These are phyloP conservation scores for Mucor racemosus DNA, from an alignment of 371 early-diverging fungal species.

Conservation along the genomic window DNA sequence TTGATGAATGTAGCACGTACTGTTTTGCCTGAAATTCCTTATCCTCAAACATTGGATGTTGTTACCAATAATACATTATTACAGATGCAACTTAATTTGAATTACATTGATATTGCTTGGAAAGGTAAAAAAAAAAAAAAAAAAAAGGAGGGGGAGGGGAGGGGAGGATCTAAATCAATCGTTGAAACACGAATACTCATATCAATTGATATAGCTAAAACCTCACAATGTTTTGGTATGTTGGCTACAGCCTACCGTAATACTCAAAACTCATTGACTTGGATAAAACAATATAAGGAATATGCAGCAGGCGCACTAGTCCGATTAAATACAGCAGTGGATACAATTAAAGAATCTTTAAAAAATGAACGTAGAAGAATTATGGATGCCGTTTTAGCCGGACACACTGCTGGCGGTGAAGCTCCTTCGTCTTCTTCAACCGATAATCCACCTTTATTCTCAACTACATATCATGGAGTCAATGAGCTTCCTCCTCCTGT, in stretches of 20 bases:
- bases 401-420: background rate
- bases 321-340: constrained; percentile 15
- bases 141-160: too few relatives aligned
- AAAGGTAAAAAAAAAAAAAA: constrained; percentile 37
- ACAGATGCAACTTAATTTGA: constrained; percentile 29
- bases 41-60: constrained; percentile 43
- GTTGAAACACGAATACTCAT: background rate
- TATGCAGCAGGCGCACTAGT: constrained; percentile 24
- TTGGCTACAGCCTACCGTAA: constrained; percentile 24
- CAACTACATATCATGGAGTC: background rate
- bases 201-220: constrained; percentile 12
- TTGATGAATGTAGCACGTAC: constrained; percentile 41
- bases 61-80: constrained; percentile 44
- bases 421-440: background rate
- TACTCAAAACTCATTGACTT: constrained; percentile 23
- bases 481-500: constrained; percentile 29
- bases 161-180: too few relatives aligned
- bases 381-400: constrained; percentile 22
- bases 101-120: constrained; percentile 44
- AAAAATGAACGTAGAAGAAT: constrained; percentile 20
- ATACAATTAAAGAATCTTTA: constrained; percentile 6
- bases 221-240: constrained; percentile 28
- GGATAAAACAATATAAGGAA: constrained; percentile 29
- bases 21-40: constrained; percentile 47
- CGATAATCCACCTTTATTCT: background rate